Percentiles rank a stretch among this genome's conserved stretches.
Conservation (phyloP, 306 rosid genomes). For the Betula pendula region DNA sequence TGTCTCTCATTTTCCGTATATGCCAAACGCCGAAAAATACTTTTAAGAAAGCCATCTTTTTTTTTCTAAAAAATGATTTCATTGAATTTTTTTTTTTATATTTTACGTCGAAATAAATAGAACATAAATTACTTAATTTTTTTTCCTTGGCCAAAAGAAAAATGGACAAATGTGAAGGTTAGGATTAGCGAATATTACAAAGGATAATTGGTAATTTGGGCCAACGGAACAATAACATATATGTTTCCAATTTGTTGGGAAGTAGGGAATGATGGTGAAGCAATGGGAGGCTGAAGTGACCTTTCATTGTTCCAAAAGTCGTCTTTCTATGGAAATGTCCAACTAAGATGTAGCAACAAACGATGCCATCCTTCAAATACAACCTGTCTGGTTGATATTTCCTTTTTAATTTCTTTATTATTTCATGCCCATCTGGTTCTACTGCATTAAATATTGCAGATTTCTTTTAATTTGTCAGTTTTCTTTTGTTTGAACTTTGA, state of each 20-base stretch:
- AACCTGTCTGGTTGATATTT: neutral
- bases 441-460: neutral
- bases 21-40: too few species aligned
- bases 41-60: too few species aligned
- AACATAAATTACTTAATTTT: neutral
- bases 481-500: neutral
- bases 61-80: too few species aligned
- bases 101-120: too few species aligned
- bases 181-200: neutral
- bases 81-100: too few species aligned
- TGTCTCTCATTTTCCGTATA: too few species aligned
- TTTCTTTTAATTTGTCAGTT: neutral
- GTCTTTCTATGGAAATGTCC: conserved; percentile 16
- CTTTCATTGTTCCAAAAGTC: conserved; percentile 21
- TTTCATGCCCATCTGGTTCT: neutral
- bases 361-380: neutral
- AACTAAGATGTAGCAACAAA: neutral
- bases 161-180: neutral
- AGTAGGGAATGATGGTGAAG: too few species aligned
- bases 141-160: neutral
- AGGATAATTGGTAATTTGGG: neutral
- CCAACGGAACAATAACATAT: neutral
- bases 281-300: conserved; percentile 11
- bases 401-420: neutral
- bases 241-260: neutral